phyloP scores from a whole-genome alignment of 2,329 filamentous ascomycete genomes.

The Lecanicillium sp. region DNA sequence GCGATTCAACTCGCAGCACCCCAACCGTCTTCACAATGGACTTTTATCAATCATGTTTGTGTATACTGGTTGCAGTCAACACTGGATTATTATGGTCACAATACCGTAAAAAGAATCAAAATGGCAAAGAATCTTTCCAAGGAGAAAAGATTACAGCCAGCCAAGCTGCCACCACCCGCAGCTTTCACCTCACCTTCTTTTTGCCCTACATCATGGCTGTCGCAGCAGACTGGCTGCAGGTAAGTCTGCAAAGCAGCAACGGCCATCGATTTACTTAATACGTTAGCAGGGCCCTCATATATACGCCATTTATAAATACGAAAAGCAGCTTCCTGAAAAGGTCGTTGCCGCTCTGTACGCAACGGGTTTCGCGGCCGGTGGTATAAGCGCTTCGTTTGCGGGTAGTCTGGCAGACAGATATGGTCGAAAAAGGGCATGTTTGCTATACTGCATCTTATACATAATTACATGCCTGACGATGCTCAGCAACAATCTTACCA shows the following conservation, averaged over 20 bases:
- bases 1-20: neutral
- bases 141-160: neutral
- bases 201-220: constrained; percentile 15
- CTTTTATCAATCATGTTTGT: constrained; percentile 2
- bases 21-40: neutral
- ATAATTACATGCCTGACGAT: constrained; percentile 43
- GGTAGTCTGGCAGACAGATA: constrained; percentile 32
- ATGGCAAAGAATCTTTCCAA: neutral
- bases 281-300: constrained; percentile 33
- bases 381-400: constrained; percentile 32
- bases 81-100: neutral
- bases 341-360: constrained; percentile 36
- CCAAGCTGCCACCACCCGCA: neutral
- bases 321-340: constrained; percentile 35
- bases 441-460: constrained; percentile 45
- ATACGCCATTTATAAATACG: constrained; percentile 44
- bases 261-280: neutral
- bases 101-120: neutral
- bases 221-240: constrained; percentile 25
- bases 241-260: constrained; percentile 8
- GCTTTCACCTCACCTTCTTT: constrained; percentile 5
- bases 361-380: constrained; percentile 39
- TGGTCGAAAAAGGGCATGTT: constrained; percentile 42
- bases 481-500: constrained; percentile 28
- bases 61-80: neutral